Conservation (phyloP, 805 yeast genomes). For the Metschnikowia drakensbergensis region DNA sequence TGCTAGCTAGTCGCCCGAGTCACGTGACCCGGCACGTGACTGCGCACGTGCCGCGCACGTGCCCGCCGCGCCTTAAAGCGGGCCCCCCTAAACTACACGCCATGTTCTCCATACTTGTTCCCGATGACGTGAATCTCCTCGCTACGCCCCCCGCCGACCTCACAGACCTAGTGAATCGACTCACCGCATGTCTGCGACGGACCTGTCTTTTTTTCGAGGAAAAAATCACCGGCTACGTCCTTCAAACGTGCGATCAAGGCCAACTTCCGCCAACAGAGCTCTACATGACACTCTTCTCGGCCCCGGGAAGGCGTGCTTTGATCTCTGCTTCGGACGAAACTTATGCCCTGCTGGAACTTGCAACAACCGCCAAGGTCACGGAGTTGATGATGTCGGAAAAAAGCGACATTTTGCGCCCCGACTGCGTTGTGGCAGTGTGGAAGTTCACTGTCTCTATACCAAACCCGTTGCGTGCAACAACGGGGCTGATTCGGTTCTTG, state of each 20-base stretch:
- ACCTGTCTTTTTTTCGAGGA: slow-evolving; percentile 30
- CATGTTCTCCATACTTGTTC: slow-evolving; percentile 12
- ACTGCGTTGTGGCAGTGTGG: slow-evolving; percentile 21
- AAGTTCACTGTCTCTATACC: slow-evolving; percentile 23
- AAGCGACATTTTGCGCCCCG: background rate
- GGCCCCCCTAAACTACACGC: background rate
- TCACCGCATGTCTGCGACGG: background rate
- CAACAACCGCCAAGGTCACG: background rate
- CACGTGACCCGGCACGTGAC: background rate
- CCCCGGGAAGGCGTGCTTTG: background rate
- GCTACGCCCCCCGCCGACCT: background rate
- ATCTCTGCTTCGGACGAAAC: background rate
- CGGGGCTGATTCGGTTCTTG: slow-evolving; percentile 6
- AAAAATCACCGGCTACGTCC: slow-evolving; percentile 25
- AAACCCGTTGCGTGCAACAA: slow-evolving; percentile 6
- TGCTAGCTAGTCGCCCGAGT: too few species aligned
- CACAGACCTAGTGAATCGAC: background rate
- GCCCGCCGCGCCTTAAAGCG: background rate
- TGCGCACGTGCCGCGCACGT: background rate
- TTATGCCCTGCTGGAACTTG: background rate
- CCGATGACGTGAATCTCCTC: slow-evolving; percentile 7
- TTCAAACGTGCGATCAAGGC: slow-evolving; percentile 13
- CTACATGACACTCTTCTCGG: slow-evolving; percentile 4
- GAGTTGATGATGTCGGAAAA: slow-evolving; percentile 7
- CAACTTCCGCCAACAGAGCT: slow-evolving; percentile 4